Evolutionary conservation across 1,284 basidiomycete genomes (phyloP).

Genomic region (Trametes hirsuta): DNA sequence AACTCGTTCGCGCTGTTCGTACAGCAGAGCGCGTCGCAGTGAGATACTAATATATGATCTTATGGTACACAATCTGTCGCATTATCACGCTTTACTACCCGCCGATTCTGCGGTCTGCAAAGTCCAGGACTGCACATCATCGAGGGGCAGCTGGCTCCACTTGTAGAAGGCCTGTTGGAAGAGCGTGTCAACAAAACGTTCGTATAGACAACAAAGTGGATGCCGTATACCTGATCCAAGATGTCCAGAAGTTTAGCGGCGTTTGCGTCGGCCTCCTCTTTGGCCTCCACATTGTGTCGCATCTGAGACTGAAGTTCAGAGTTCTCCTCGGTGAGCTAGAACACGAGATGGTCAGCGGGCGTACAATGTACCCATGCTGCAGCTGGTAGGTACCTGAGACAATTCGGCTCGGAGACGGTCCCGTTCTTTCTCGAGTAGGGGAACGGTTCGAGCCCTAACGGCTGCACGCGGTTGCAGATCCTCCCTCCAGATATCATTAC

Average conservation of each 20-base stretch:
- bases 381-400: constrained; percentile 43
- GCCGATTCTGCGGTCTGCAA: constrained; percentile 54
- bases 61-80: neutral
- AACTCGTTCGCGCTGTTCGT: neutral
- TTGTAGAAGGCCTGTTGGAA: constrained; percentile 48
- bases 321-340: constrained; percentile 62
- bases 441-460: constrained; percentile 63
- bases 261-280: constrained; percentile 50
- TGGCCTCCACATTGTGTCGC: constrained; percentile 48
- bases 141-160: constrained; percentile 60
- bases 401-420: constrained; percentile 54
- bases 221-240: constrained; percentile 52
- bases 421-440: constrained; percentile 57
- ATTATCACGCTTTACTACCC: constrained; percentile 18
- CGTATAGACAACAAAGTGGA: neutral
- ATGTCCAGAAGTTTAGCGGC: constrained; percentile 50
- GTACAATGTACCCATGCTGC: constrained; percentile 1
- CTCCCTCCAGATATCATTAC: constrained; percentile 64
- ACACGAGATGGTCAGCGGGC: constrained; percentile 1
- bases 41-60: neutral
- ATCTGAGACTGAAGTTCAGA: constrained; percentile 48
- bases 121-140: constrained; percentile 66
- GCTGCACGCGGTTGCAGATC: constrained; percentile 61
- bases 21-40: neutral
- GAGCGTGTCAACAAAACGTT: neutral